Conservation (phyloP, 2,329 filamentous ascomycete genomes). For the Cercospora sp. region DNA sequence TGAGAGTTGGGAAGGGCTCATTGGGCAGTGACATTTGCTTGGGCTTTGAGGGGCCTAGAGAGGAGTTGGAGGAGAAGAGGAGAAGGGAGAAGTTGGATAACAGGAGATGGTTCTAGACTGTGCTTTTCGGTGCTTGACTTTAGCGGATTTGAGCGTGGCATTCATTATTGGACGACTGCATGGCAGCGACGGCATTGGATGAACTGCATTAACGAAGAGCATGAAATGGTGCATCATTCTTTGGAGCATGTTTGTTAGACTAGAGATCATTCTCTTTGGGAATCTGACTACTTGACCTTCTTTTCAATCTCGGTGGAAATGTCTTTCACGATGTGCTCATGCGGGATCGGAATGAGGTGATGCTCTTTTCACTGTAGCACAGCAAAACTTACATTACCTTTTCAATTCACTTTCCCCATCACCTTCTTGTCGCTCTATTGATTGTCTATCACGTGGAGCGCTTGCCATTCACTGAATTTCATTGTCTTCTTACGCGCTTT, state of each 20-base stretch:
- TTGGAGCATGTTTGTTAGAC: not conserved
- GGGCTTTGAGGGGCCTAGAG: slow-evolving; percentile 46
- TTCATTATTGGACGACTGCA: not conserved
- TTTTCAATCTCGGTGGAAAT: not conserved
- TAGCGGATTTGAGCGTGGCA: not conserved
- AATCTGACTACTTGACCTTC: not conserved
- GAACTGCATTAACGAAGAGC: not conserved
- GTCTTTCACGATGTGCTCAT: not conserved
- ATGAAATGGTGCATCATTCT: not conserved
- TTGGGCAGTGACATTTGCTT: slow-evolving; percentile 41
- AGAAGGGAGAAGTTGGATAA: slow-evolving; percentile 46
- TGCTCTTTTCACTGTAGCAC: not conserved
- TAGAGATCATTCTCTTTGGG: not conserved
- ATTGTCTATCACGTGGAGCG: not conserved
- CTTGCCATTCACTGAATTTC: not conserved
- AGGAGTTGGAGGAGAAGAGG: slow-evolving; percentile 45
- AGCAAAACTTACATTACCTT: not conserved
- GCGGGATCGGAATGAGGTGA: not conserved
- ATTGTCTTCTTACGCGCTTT: not conserved
- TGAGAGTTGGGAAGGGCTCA: slow-evolving; percentile 41
- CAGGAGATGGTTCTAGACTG: slow-evolving; percentile 47
- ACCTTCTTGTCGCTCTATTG: not conserved
- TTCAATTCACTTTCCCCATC: not conserved
- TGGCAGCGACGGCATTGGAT: not conserved
- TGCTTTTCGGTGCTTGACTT: not conserved